A percentile compares a stretch with the other conserved stretches of the same genome.
Conservation (phyloP, 441 rosid genomes). For the Erysimum cheiri region DNA sequence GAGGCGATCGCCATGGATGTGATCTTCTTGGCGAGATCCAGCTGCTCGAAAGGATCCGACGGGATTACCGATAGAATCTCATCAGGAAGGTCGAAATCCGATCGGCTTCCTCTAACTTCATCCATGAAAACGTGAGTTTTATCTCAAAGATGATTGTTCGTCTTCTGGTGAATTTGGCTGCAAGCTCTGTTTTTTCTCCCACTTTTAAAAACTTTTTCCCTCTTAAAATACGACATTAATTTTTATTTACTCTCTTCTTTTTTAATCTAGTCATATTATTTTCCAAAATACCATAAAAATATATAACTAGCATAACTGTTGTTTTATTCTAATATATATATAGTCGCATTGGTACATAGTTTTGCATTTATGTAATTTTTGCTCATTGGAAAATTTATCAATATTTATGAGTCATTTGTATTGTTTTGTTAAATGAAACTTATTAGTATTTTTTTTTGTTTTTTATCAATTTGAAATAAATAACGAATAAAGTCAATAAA, state of each 20-base stretch:
- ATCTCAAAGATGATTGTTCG: background rate
- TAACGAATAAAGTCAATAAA: too few relatives aligned
- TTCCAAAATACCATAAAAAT: too few relatives aligned
- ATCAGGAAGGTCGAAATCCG: slow-evolving; percentile 64
- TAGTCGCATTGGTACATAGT: too few relatives aligned
- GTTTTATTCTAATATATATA: too few relatives aligned
- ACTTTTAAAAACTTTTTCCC: slow-evolving; percentile 27
- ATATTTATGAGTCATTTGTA: too few relatives aligned
- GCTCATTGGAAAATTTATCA: too few relatives aligned
- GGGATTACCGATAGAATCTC: slow-evolving; percentile 75
- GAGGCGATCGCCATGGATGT: slow-evolving; percentile 89
- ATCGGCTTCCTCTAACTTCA: slow-evolving; percentile 48
- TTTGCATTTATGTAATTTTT: too few relatives aligned
- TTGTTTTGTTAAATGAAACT: too few relatives aligned
- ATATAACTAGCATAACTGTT: too few relatives aligned
- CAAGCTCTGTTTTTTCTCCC: slow-evolving; percentile 6
- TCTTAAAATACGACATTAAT: background rate
- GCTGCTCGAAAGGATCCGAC: slow-evolving; percentile 78
- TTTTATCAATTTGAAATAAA: background rate
- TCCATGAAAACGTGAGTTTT: too few relatives aligned
- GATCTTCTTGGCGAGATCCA: slow-evolving; percentile 89
- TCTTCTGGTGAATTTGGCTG: background rate
- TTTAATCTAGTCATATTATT: background rate
- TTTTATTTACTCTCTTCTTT: background rate
- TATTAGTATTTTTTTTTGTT: too few relatives aligned